phyloP scores from a whole-genome alignment of 257 asterid species.

The Przewalskia tangutica region DNA sequence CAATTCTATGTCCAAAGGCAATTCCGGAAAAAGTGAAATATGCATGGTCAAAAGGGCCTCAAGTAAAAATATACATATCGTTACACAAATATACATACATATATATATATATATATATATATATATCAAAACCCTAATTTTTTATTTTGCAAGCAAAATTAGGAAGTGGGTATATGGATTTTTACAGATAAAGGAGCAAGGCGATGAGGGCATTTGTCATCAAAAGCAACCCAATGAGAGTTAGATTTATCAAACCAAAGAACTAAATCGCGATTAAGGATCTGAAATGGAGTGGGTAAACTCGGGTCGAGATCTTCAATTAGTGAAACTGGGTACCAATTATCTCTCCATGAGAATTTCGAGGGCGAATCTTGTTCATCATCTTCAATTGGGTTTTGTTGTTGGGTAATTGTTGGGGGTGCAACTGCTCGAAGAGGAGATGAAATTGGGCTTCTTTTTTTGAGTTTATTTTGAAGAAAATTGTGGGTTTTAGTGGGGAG shows the following conservation, averaged over 20 bases:
- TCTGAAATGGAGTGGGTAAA: constrained; percentile 86
- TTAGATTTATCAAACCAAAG: constrained; percentile 77
- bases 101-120: neutral
- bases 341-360: constrained; percentile 88
- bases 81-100: no score
- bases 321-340: constrained; percentile 96
- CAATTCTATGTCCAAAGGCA: no score
- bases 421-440: constrained; percentile 45
- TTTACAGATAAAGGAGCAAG: constrained; percentile 94
- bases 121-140: neutral
- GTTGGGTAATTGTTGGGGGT: constrained; percentile 30
- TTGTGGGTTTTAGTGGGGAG: neutral
- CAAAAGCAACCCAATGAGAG: constrained; percentile 86
- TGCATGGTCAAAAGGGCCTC: no score
- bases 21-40: no score
- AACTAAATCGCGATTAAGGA: constrained; percentile 82
- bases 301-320: constrained; percentile 79
- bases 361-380: constrained; percentile 35
- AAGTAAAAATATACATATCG: neutral
- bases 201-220: constrained; percentile 95
- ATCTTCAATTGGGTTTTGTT: constrained; percentile 20
- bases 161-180: neutral
- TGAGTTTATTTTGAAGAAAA: neutral
- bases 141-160: neutral
- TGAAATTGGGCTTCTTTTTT: neutral